Percentiles rank a stretch among this genome's conserved stretches.
phyloP scores from a whole-genome alignment of 2,329 filamentous ascomycete genomes.

The Colletotrichum orchidophilum region DNA sequence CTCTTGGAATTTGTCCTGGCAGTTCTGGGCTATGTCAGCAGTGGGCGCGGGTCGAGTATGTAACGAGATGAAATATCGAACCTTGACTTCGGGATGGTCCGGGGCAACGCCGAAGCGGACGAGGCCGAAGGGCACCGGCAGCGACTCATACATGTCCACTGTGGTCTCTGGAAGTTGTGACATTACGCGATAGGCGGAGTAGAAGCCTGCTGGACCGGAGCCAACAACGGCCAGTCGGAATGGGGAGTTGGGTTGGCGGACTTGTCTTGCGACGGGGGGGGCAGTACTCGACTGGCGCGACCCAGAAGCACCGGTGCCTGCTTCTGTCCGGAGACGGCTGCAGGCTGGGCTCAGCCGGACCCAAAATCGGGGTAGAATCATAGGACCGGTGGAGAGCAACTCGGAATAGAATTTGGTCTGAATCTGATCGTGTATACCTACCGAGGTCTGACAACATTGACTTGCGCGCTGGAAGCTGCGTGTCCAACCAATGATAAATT shows the following conservation, averaged over 20 bases:
- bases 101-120: constrained; percentile 97
- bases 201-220: constrained; percentile 96
- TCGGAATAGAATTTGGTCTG: not conserved
- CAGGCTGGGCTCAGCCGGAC: not conserved
- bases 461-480: not conserved
- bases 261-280: constrained; percentile 7
- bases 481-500: not conserved
- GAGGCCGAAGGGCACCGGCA: constrained; percentile 92
- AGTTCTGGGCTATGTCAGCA: constrained; percentile 70
- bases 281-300: constrained; percentile 1
- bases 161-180: constrained; percentile 74
- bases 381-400: not conserved
- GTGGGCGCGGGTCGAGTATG: not conserved
- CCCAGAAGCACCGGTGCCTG: not conserved
- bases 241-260: constrained; percentile 44
- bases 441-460: not conserved
- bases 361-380: constrained; percentile 13
- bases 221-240: constrained; percentile 89
- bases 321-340: not conserved
- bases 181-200: constrained; percentile 88
- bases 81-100: constrained; percentile 98
- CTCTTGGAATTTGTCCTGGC: constrained; percentile 91
- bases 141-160: constrained; percentile 95
- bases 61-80: constrained; percentile 49
- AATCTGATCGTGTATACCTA: not conserved